Evolutionary conservation across 352 stramenopile genomes (phyloP), one percentile per base, ranked within the genome.

Genomic region (Pythium pectinolyticum): DNA sequence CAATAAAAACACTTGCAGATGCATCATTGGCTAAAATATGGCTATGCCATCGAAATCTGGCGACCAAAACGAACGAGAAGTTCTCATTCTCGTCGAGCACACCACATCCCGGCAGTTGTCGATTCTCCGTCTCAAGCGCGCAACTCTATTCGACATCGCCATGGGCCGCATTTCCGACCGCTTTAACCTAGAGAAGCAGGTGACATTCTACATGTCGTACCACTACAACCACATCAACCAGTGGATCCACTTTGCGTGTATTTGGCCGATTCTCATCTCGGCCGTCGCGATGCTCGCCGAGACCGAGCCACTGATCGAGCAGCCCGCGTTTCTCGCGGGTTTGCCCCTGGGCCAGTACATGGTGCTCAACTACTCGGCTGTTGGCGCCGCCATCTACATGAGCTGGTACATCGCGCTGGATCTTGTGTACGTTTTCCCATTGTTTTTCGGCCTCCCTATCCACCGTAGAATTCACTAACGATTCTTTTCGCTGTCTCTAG

Each of bases 131-230:
- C 51, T 41, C 28, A 5, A 17, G 17, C 34, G 10, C 41, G 27
- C 20, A 7, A 5, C 40, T 20, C 17, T 27, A 40, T 34, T 27
- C 50, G 3, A 19, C 25, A 15, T 30, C 27, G n/a, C 53, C 46
- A 72, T 72, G 70, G 70, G 70, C 51, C 63, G 65, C 56, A 72
- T 80, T 47, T 63, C 68, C 34, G 70, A 82, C 47, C 73, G 71
- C 50, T 82, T 84, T 62, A 66, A 82, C 70, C 65, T 85, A 37
- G 75, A 85, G 61, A 81, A 83, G 66, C 75, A 86, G 51, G 63
- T 89, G 22, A 70, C 60, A n/a, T 84, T 86, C 71, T 87, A 87
- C 73, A 71, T 81, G 54, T 82, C 73, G 20, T 89, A 87, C 69
- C 78, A 89, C 63, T 54, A 73, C 67, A 80, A 89, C 63, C 60